Conservation (phyloP, 768 basidiomycete genomes). For the Leccinum uliginosum region DNA sequence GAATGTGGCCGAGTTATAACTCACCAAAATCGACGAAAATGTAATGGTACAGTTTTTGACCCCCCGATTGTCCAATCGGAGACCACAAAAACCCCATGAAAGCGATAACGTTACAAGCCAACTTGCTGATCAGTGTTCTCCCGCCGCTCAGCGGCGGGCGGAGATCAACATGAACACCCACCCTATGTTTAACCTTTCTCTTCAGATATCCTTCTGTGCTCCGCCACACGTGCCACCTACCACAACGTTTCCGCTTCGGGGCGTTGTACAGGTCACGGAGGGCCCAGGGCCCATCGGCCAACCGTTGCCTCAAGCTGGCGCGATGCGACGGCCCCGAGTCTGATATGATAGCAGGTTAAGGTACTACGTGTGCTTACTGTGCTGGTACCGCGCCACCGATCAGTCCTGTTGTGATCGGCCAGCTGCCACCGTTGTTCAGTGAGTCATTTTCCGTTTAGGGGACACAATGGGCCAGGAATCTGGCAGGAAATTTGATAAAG, state of each 20-base stretch:
- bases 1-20: no score
- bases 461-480: conserved; percentile 39
- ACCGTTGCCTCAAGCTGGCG: not conserved
- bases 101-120: no score
- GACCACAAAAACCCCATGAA: no score
- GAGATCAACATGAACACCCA: conserved; percentile 22
- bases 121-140: no score
- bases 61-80: no score
- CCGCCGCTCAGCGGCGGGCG: not conserved
- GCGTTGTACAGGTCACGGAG: not conserved
- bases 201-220: conserved; percentile 65
- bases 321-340: not conserved
- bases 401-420: conserved; percentile 42
- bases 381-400: conserved; percentile 43
- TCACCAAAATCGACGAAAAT: no score
- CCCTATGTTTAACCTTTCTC: conserved; percentile 54
- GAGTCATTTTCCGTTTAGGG: conserved; percentile 40
- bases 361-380: not conserved
- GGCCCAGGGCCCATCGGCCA: not conserved
- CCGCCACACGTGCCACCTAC: conserved; percentile 51
- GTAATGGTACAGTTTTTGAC: no score
- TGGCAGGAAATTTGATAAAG: conserved; percentile 32
- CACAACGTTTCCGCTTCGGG: conserved; percentile 6
- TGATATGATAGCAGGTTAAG: not conserved
- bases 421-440: conserved; percentile 38